Conservation (phyloP, 192 early-diverging fungal genomes). For the Fimicolochytrium jonesii region DNA sequence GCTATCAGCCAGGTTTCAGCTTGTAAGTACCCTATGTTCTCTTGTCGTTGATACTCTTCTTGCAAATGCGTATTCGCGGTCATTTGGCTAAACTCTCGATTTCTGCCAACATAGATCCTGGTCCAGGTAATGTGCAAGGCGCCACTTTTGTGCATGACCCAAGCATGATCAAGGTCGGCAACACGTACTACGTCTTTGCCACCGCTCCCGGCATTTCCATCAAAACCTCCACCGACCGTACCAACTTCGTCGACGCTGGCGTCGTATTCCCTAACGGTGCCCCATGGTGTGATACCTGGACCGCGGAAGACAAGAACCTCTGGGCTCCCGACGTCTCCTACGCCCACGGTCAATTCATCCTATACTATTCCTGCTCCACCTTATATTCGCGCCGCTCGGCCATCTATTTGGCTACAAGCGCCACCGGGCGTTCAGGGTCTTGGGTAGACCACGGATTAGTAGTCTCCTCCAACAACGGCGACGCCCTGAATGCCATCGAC, state of each 20-base stretch:
- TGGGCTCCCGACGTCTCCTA: neutral
- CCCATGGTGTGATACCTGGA: neutral
- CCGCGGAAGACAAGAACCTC: neutral
- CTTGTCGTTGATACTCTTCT: too few species aligned
- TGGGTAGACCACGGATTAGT: neutral
- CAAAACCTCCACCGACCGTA: neutral
- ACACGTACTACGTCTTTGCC: neutral
- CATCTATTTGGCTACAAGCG: constrained; percentile 1
- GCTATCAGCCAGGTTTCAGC: too few species aligned
- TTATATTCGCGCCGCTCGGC: neutral
- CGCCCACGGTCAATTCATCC: neutral
- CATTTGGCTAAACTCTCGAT: too few species aligned
- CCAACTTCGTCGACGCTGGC: neutral
- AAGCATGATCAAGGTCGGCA: neutral
- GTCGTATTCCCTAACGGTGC: neutral
- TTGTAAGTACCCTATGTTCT: too few species aligned
- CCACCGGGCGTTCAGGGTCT: neutral
- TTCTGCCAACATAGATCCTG: too few species aligned
- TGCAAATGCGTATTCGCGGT: too few species aligned
- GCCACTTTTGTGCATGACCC: constrained; percentile 3
- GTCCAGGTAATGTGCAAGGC: too few species aligned
- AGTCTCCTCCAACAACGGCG: neutral
- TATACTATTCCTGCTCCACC: neutral
- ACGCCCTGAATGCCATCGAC: constrained; percentile 2
- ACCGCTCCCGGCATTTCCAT: constrained; percentile 7